Base-by-base conservation (phyloP, 192 early-diverging fungal genomes). In the Spizellomyces sp. region DNA sequence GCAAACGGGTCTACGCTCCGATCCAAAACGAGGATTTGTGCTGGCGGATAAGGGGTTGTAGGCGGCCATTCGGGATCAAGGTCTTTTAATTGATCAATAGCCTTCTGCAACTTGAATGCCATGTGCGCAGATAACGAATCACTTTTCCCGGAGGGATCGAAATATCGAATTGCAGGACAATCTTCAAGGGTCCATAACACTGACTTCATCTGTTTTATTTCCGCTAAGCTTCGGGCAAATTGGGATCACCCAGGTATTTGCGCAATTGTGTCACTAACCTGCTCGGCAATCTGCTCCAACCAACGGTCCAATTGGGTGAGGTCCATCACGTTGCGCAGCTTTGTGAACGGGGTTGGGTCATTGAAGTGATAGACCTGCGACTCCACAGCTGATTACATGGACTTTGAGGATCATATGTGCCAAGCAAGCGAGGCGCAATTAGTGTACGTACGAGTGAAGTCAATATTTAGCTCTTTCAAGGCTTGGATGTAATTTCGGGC, bases 91-190 rank as follows among this genome's bases (percentile, higher is more conserved):
- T 68, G 42, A 9, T 72, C 67, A 9, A 71, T 45, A 14, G 70
- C 71, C 12, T 47, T 9, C 42, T 77, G 45, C 6, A 80, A 47
- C 41, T 67, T 73, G 44, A 45, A 63, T 21, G 84, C 80, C 58
- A 79, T 64, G 15, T 68, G 77, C 43, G 70, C 75, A 9, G 81
- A 59, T 7, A 85, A 59, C 19, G 70, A 74, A n/a, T 42, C 48
- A 5, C 65, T 19, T 83, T 69, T 89, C 71, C 60, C 90, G 55
- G 91, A 88, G 42, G 94, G 91, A 70, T 94, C 89, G 76, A 91
- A 90, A 65, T 93, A 98, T 59, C 96, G 85, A 66, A 99, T 94
- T 17, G 52, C 50, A 8, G 84, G 84, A 12, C 36, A 15, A 45
- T 86, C 82, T 12, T 67, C 80, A 7, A 86, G 64, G 5, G 84